These are phyloP conservation scores for Prunus mume DNA, from an alignment of 306 rosid species.

Conservation along the genomic window DNA sequence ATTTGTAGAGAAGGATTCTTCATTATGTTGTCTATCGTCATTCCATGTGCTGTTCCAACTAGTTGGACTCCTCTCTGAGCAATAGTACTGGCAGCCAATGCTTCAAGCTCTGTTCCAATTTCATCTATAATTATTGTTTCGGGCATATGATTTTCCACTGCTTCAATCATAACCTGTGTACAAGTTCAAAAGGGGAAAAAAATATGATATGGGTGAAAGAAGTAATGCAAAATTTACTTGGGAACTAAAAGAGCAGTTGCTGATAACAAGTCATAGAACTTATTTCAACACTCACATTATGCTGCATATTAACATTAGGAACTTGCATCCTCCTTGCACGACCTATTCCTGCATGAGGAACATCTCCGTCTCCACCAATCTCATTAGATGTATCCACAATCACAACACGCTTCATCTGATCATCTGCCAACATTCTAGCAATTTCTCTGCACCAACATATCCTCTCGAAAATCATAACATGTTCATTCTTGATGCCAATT, in stretches of 20 bases:
- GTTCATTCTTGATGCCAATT: neutral
- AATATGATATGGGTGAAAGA: neutral
- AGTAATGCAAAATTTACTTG: neutral
- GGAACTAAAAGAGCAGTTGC: slow-evolving; percentile 17
- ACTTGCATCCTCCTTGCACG: slow-evolving; percentile 99
- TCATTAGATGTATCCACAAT: slow-evolving; percentile 98
- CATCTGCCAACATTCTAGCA: slow-evolving; percentile 98
- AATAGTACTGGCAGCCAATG: slow-evolving; percentile 98
- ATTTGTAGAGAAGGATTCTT: slow-evolving; percentile 89
- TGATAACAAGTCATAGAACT: slow-evolving; percentile 11
- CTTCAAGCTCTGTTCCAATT: slow-evolving; percentile 98
- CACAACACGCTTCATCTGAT: slow-evolving; percentile 77
- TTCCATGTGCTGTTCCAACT: slow-evolving; percentile 98
- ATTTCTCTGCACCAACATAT: slow-evolving; percentile 65
- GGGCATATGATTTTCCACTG: slow-evolving; percentile 98
- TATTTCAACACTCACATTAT: slow-evolving; percentile 53
- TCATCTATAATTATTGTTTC: slow-evolving; percentile 93
- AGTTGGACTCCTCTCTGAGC: slow-evolving; percentile 99
- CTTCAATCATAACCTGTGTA: slow-evolving; percentile 92
- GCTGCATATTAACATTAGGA: slow-evolving; percentile 94
- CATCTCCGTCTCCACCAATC: slow-evolving; percentile 98
- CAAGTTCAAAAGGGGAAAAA: neutral
- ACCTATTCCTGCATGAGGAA: slow-evolving; percentile 95
- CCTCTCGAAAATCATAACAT: slow-evolving; percentile 14
- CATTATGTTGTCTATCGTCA: slow-evolving; percentile 78